Percentiles rank a stretch among this genome's conserved stretches.
Conservation (phyloP, 768 basidiomycete genomes). For the Psilocybe tampanensis region DNA sequence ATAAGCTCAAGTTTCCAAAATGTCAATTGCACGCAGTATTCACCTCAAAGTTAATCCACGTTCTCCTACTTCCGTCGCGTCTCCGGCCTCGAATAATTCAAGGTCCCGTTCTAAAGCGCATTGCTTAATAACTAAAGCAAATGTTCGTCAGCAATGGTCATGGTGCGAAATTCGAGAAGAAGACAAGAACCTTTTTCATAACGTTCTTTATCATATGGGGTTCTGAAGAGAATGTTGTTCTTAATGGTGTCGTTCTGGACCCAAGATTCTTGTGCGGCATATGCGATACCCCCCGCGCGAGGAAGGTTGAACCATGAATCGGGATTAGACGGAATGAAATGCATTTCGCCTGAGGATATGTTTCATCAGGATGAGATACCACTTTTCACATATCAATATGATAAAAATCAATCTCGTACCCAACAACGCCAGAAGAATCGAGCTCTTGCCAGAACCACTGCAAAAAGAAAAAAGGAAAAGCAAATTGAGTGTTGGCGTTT, state of each 20-base stretch:
- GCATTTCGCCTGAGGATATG: slow-evolving; percentile 53
- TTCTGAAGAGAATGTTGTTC: slow-evolving; percentile 81
- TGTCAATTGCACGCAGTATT: not conserved
- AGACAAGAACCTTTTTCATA: slow-evolving; percentile 54
- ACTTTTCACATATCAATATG: too few species aligned
- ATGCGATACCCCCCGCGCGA: slow-evolving; percentile 65
- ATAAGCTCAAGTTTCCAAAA: not conserved
- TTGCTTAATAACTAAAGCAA: slow-evolving; percentile 38
- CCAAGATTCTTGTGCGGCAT: slow-evolving; percentile 84
- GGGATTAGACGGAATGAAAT: slow-evolving; percentile 48
- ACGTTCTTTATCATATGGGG: slow-evolving; percentile 71
- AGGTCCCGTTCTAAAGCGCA: slow-evolving; percentile 71
- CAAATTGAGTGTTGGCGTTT: not conserved
- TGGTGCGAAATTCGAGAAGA: too few species aligned
- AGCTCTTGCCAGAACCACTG: slow-evolving; percentile 58
- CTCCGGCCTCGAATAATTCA: slow-evolving; percentile 9
- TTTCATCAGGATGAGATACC: too few species aligned
- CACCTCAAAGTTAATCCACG: slow-evolving; percentile 10
- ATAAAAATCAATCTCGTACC: not conserved
- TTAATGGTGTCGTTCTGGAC: slow-evolving; percentile 75
- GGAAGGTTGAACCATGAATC: slow-evolving; percentile 71
- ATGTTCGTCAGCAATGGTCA: too few species aligned
- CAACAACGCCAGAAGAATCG: slow-evolving; percentile 56
- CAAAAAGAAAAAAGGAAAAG: not conserved
- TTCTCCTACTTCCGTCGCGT: slow-evolving; percentile 13